Base-by-base conservation (phyloP, 495 filamentous ascomycete species). In the Cladorrhinum samala region DNA sequence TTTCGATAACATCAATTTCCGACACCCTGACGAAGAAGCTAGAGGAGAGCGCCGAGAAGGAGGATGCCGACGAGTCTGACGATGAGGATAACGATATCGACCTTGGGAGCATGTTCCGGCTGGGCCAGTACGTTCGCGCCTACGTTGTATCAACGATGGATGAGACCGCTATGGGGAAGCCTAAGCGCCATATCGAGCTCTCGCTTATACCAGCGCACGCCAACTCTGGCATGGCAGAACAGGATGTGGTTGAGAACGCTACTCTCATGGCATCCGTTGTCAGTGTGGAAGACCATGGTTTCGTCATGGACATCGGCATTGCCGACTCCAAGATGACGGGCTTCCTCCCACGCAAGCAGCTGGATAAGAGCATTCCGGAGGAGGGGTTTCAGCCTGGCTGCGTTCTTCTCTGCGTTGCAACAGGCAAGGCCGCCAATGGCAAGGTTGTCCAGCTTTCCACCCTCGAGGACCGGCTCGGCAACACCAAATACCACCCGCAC, bases 211-310 rank as follows among this genome's bases (percentile, higher is more conserved):
- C 93, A 4, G 77, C 75, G 57, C 74, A 83, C 40, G 77, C 86
- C 27, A 98, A 98, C 64, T 72, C 74, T 1, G 87, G 87, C 0
- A 76, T 97, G 30, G 70, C 79, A 8, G 75, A 80, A 46, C 77
- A 83, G 13, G 86, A 89, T 58, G 61, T 96, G 8, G 79, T 91
- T 19, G 70, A 73, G 17, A 83, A 93, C 55, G 73, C 74, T 50
- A 88, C 85, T 52, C 68, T 96, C 17, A 95, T 96, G 75, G 91
- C 91, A 17, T 86, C 89, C 1, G 85, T 98, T 44, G 67, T 77
- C 36, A 97, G 92, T 62, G 85, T 93, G 18, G 93, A 98, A 70
- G 93, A 98, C 57, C 92, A 96, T 67, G 93, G 93, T 60, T 71
- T 95, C 50, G 77, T 97, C 49, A 95, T 97, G 91, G 88, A 96